Base-by-base conservation (phyloP, 2,329 filamentous ascomycete species). In the Zasmidium angulare region DNA sequence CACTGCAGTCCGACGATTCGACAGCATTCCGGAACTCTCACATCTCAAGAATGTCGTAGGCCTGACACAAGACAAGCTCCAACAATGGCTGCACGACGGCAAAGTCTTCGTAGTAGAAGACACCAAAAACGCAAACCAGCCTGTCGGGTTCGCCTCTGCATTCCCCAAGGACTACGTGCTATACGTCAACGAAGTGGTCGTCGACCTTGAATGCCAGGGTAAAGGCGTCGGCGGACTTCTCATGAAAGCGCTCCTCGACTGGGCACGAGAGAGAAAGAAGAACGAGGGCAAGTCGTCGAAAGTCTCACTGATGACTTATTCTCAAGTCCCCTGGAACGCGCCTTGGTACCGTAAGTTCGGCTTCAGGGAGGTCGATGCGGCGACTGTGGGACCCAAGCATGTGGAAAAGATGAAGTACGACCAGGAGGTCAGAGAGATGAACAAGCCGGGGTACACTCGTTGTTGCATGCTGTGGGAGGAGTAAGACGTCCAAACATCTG, bases 381-480 rank as follows among this genome's bases (percentile, higher is more conserved):
- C 31, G 23, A 52, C 2, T 4, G 22, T 64, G 22, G 60, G 62
- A 12, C 57, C 55, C 7, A 31, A 56, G 29, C 62, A 64, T 56
- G 58, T 53, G 14, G 57, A 43, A 47, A 64, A 62, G 53, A 62
- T 64, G 55, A 53, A 51, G 7, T 50, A 50, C n/a, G 60, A 63
- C 50, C 22, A 23, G 40, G 49, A 59, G 1, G 56, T 49, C 7
- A 40, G 62, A 22, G 51, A 58, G 9, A 48, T 64, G 24, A 40
- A 46, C 9, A 53, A 46, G 29, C 46, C 43, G 19, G 56, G 54
- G 17, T 64, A 56, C 47, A 47, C 46, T n/a, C 54, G 62, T 17
- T 62, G 56, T 31, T 62, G 60, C 40, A 64, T 64, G 62, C 22
- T 62, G 31, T 62, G 62, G 62, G 50, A 52, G 48, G 56, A 63